A percentile compares a stretch with the other conserved stretches of the same genome.
phyloP scores from a whole-genome alignment of 345 rosid species.

The Boechera retrofracta region DNA sequence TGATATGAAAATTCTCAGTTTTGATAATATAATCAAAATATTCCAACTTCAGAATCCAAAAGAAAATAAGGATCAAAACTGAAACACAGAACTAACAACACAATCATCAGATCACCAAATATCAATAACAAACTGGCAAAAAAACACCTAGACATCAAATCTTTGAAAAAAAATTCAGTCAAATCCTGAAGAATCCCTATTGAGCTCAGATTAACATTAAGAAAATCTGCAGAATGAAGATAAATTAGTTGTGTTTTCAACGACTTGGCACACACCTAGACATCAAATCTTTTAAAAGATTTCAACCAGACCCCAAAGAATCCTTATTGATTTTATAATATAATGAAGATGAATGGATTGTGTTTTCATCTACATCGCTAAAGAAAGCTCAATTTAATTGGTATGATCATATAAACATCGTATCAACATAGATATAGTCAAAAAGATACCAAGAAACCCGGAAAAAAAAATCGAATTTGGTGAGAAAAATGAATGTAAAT shows the following conservation, averaged over 20 bases:
- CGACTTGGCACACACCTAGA: conserved; percentile 3
- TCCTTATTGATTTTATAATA: background rate
- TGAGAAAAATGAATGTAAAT: conserved; percentile 19
- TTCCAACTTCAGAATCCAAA: conserved; percentile 27
- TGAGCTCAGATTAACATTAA: background rate
- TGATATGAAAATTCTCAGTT: conserved; percentile 15
- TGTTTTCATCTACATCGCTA: background rate
- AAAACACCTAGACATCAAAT: background rate
- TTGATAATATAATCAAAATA: background rate
- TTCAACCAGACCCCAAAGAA: background rate
- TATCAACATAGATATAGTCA: conserved; percentile 23
- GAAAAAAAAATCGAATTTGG: conserved; percentile 9
- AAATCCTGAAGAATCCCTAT: conserved; percentile 4
- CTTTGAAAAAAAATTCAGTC: background rate
- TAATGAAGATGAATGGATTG: background rate
- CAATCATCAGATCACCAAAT: conserved; percentile 16
- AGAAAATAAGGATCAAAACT: conserved; percentile 1
- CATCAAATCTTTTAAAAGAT: conserved; percentile 15
- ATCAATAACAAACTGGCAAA: conserved; percentile 21
- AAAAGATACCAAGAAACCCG: conserved; percentile 1
- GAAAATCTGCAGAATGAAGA: conserved; percentile 2
- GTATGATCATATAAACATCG: conserved; percentile 22
- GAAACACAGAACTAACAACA: conserved; percentile 16
- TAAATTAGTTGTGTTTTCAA: background rate
- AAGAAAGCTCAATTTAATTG: background rate